Evolutionary conservation across 2,329 filamentous ascomycete species (phyloP).

Genomic region (Penicillium sp.): DNA sequence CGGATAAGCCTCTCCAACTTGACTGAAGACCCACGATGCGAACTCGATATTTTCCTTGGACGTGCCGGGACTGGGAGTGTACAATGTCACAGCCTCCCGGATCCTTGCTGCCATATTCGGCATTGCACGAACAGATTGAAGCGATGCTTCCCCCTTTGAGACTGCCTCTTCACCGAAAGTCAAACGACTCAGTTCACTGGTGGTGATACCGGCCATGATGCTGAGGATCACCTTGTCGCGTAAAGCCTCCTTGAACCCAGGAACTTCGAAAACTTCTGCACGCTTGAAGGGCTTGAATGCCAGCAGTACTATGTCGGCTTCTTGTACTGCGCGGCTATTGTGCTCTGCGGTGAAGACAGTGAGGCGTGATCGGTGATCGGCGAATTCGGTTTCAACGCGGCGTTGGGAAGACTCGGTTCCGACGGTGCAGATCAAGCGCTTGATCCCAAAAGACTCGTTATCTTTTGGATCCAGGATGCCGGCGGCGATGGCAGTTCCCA

Average conservation of each 20-base stretch:
- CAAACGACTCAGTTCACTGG: conserved; percentile 21
- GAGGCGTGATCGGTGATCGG: background rate
- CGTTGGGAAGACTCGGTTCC: background rate
- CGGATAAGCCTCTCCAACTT: conserved; percentile 9
- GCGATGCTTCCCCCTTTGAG: conserved; percentile 22
- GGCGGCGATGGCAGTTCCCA: background rate
- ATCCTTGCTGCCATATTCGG: conserved; percentile 45
- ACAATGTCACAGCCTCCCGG: conserved; percentile 43
- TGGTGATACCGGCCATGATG: conserved; percentile 50
- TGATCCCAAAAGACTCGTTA: background rate
- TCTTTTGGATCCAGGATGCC: background rate
- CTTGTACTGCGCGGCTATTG: conserved; percentile 1
- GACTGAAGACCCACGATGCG: conserved; percentile 33
- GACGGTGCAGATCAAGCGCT: background rate
- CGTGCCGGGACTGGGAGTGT: conserved; percentile 40
- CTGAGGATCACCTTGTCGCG: conserved; percentile 51
- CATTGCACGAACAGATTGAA: conserved; percentile 38
- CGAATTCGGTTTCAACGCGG: conserved; percentile 1
- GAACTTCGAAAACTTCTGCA: conserved; percentile 32
- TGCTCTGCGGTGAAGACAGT: conserved; percentile 2
- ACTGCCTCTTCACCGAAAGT: conserved; percentile 27
- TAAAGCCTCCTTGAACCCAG: conserved; percentile 39
- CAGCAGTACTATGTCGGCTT: conserved; percentile 45
- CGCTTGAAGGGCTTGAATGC: conserved; percentile 49
- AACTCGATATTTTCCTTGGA: background rate